Evolutionary conservation across 1,284 basidiomycete genomes (phyloP).

Genomic region (Sphaerobolus stellatus): DNA sequence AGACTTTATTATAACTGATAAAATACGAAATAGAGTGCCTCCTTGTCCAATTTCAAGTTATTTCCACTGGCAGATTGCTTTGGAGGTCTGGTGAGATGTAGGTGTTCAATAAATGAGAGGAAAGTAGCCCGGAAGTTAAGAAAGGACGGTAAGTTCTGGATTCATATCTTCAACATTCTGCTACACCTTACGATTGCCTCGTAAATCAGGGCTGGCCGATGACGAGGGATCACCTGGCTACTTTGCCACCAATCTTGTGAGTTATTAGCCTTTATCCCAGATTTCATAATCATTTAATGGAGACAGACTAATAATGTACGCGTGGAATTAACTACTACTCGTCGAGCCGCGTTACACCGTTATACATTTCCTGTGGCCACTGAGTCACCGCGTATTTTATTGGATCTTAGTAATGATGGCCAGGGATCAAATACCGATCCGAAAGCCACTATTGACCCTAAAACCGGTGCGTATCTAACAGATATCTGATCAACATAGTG

Average conservation of each 20-base stretch:
- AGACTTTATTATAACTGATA: neutral
- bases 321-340: constrained; percentile 21
- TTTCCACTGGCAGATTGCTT: constrained; percentile 32
- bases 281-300: neutral
- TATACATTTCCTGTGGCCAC: constrained; percentile 22
- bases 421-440: constrained; percentile 16
- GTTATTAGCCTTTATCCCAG: neutral
- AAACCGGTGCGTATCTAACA: constrained; percentile 7
- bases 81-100: constrained; percentile 31
- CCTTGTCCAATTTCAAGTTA: neutral
- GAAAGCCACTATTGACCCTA: constrained; percentile 17
- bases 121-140: constrained; percentile 39
- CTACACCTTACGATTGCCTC: neutral
- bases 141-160: constrained; percentile 35
- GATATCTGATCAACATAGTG: neutral
- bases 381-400: constrained; percentile 17
- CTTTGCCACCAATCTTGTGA: constrained; percentile 19
- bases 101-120: constrained; percentile 25
- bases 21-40: neutral
- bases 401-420: constrained; percentile 20
- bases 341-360: constrained; percentile 20
- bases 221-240: constrained; percentile 21
- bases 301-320: constrained; percentile 17
- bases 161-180: neutral
- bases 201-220: neutral